Evolutionary conservation across 495 filamentous ascomycete species (phyloP).

Genomic region (Penicillium cosmopolitanum): DNA sequence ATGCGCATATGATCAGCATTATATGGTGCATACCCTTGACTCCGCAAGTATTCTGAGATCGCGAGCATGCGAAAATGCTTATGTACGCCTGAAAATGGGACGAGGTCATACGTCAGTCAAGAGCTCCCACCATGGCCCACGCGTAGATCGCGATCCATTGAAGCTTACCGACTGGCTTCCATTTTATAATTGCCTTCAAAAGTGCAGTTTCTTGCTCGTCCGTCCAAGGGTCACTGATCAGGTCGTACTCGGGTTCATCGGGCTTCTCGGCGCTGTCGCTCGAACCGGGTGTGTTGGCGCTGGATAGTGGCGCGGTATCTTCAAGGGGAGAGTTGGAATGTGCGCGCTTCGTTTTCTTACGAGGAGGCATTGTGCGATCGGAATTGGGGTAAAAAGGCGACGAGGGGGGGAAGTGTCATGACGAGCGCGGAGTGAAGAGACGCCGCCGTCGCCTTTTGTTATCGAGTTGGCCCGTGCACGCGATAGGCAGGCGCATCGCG

Average conservation of each 20-base stretch:
- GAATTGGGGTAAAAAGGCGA: neutral
- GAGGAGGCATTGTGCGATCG: slow-evolving; percentile 67
- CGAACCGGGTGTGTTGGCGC: slow-evolving; percentile 38
- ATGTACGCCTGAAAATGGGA: slow-evolving; percentile 73
- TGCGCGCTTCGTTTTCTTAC: slow-evolving; percentile 59
- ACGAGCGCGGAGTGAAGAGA: slow-evolving; percentile 7
- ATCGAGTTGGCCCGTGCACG: slow-evolving; percentile 42
- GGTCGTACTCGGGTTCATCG: slow-evolving; percentile 41
- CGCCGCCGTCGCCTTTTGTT: slow-evolving; percentile 23
- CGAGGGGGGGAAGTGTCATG: neutral
- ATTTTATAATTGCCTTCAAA: slow-evolving; percentile 86
- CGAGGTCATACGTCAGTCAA: neutral
- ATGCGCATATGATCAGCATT: slow-evolving; percentile 79
- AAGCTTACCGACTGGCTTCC: slow-evolving; percentile 87
- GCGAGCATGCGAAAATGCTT: slow-evolving; percentile 96
- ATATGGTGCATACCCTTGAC: slow-evolving; percentile 76
- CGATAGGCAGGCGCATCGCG: slow-evolving; percentile 26
- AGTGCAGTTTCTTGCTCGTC: slow-evolving; percentile 92
- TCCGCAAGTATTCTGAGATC: slow-evolving; percentile 81
- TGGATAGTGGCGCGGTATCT: slow-evolving; percentile 40
- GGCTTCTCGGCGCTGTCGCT: slow-evolving; percentile 37
- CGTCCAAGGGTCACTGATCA: slow-evolving; percentile 79
- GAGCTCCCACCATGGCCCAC: neutral
- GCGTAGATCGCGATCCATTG: neutral
- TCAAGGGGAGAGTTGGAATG: slow-evolving; percentile 40